These are phyloP conservation scores for Curvularia lunata DNA, from an alignment of 2,329 filamentous ascomycete genomes.

Conservation along the genomic window DNA sequence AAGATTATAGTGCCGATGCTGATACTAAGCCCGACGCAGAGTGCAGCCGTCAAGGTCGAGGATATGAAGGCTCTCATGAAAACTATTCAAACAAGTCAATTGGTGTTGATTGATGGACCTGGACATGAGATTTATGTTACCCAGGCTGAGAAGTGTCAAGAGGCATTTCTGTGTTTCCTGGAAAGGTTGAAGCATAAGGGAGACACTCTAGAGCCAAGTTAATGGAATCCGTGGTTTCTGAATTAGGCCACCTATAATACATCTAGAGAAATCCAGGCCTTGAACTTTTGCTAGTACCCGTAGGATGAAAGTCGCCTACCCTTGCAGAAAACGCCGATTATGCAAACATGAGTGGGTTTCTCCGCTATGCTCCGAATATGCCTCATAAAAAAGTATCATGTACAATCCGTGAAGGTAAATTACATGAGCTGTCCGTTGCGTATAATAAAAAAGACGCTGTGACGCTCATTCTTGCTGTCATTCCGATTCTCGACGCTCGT, in stretches of 20 bases:
- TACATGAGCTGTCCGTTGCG: not conserved
- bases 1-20: conserved; percentile 41
- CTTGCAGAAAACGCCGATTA: conserved; percentile 13
- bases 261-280: not conserved
- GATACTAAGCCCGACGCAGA: conserved; percentile 43
- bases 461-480: conserved; percentile 21
- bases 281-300: not conserved
- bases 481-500: conserved; percentile 59
- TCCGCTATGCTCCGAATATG: conserved; percentile 9
- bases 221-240: not conserved
- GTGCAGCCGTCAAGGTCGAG: conserved; percentile 39
- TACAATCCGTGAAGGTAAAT: conserved; percentile 2
- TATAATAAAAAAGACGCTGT: not conserved
- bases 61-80: conserved; percentile 33
- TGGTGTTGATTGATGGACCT: conserved; percentile 37
- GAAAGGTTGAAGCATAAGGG: not conserved
- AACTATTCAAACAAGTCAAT: conserved; percentile 24
- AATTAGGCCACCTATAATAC: not conserved
- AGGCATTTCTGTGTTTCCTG: conserved; percentile 48
- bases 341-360: conserved; percentile 12
- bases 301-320: conserved; percentile 1
- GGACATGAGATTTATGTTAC: conserved; percentile 50
- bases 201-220: not conserved
- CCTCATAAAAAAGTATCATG: conserved; percentile 17
- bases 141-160: conserved; percentile 36